Percentiles rank a stretch among this genome's conserved stretches.
phyloP scores from a whole-genome alignment of 2,329 filamentous ascomycete species.

The Sporothrix protearum region DNA sequence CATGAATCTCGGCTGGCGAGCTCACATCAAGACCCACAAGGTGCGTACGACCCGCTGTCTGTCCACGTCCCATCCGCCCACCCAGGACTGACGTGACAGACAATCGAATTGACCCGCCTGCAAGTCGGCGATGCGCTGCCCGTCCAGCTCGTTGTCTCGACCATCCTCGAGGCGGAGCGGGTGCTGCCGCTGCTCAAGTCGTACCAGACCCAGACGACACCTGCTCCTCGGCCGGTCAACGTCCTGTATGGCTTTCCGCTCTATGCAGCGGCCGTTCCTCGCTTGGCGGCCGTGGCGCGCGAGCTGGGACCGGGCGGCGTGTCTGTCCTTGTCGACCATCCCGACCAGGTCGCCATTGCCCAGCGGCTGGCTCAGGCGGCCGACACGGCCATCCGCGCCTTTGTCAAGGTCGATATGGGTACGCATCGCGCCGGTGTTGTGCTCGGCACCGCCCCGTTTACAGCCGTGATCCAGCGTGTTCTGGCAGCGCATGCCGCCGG shows the following conservation, averaged over 20 bases:
- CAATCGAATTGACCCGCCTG: conserved; percentile 30
- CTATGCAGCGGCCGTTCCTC: conserved; percentile 55
- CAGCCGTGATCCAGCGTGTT: conserved; percentile 44
- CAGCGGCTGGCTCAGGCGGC: conserved; percentile 22
- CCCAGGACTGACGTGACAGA: conserved; percentile 25
- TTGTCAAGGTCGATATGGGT: conserved; percentile 73
- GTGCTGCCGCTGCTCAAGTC: conserved; percentile 58
- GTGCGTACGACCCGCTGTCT: conserved; percentile 37
- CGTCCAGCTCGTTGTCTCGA: conserved; percentile 67
- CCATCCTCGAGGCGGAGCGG: conserved; percentile 68
- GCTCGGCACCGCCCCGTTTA: conserved; percentile 46
- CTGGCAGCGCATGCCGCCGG: conserved; percentile 38
- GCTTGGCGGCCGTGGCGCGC: conserved; percentile 55
- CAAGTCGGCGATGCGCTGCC: conserved; percentile 31
- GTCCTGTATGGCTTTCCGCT: conserved; percentile 71
- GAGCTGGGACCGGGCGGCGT: conserved; percentile 55
- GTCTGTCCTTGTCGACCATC: conserved; percentile 67
- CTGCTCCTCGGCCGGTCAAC: conserved; percentile 54
- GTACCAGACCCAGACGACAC: conserved; percentile 48
- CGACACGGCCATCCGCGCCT: conserved; percentile 50
- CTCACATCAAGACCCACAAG: conserved; percentile 83
- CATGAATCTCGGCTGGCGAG: conserved; percentile 64
- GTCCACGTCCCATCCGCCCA: too few species aligned
- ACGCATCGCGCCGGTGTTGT: conserved; percentile 66
- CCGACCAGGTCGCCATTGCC: conserved; percentile 52